These are phyloP conservation scores for Penstemon barbatus DNA, from an alignment of 257 asterid genomes.

Conservation along the genomic window DNA sequence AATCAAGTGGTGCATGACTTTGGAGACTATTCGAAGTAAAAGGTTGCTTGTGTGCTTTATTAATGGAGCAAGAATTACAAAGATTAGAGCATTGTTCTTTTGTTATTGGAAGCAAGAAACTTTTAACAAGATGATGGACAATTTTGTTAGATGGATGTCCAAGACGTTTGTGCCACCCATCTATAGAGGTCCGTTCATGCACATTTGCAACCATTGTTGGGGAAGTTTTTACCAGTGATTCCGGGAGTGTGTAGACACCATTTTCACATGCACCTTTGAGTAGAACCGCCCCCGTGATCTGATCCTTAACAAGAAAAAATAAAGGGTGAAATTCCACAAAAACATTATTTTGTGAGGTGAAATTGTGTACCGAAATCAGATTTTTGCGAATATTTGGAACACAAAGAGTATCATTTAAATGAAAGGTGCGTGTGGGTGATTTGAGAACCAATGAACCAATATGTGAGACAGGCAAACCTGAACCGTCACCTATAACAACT, in stretches of 20 bases:
- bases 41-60: background rate
- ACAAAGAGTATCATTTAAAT: slow-evolving; percentile 5
- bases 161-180: slow-evolving; percentile 15
- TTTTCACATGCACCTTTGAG: slow-evolving; percentile 10
- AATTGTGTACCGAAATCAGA: slow-evolving; percentile 10
- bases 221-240: background rate
- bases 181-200: slow-evolving; percentile 10
- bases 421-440: background rate
- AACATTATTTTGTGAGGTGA: slow-evolving; percentile 17
- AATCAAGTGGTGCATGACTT: background rate
- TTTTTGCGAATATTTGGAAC: slow-evolving; percentile 11
- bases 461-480: background rate
- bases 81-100: background rate
- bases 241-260: slow-evolving; percentile 11
- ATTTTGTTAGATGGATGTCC: slow-evolving; percentile 4
- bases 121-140: background rate
- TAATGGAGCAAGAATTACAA: background rate
- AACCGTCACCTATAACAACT: background rate
- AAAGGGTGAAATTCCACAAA: slow-evolving; percentile 10
- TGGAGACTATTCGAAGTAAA: background rate
- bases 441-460: background rate
- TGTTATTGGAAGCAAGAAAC: background rate
- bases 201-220: background rate
- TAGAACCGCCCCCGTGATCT: slow-evolving; percentile 8
- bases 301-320: slow-evolving; percentile 12